Evolutionary conservation across 192 early-diverging fungal species (phyloP), one percentile per base, ranked within the genome.

Genomic region (Phycomyces nitens): DNA sequence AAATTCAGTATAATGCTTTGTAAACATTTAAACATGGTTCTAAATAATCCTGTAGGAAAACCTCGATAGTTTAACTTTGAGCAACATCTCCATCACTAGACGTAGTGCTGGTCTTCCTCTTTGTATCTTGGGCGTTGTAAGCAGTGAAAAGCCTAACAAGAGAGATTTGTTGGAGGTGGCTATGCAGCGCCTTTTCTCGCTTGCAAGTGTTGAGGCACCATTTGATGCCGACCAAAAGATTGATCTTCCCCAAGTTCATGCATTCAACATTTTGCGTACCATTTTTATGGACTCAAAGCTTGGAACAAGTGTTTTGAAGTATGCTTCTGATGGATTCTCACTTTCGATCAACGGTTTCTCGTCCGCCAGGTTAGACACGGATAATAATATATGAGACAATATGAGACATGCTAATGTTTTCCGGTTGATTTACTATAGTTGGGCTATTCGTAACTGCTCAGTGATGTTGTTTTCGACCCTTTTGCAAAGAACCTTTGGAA

Each of bases 401-500:
- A 24, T 40, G 0, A 14, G 21, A 39, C 1, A 24, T 10, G 16
- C 21, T 58, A 15, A 39, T 14, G 39, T 38, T 3, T 58, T 22
- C 29, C 6, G 44, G 3, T 58, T 26, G 24, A 55, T 56, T 24
- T 12, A 23, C 21, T 54, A 47, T 26, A 86, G 83, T 42, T 98
- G 93, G 89, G 94, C 96, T 11, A 88, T 98, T 41, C 84, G 96
- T 43, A 98, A 98, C 73, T 94, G 92, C 52, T 89, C 93, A 34
- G 88, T 93, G 1, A 92, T 98, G 87, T 70, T 98, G 58, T 98
- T 92, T 70, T 89, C 93, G 8, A 85, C 94, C 0, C 64, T 96
- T 40, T 70, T 96, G 12, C 88, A 88, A 21, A 85, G 93, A 54
- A 86, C 88, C 7, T 86, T 98, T 76, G 96, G 96, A 7, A 84